Evolutionary conservation across 352 stramenopile species (phyloP), one percentile per base, ranked within the genome.

Genomic region (Globisporangium cederbergense): DNA sequence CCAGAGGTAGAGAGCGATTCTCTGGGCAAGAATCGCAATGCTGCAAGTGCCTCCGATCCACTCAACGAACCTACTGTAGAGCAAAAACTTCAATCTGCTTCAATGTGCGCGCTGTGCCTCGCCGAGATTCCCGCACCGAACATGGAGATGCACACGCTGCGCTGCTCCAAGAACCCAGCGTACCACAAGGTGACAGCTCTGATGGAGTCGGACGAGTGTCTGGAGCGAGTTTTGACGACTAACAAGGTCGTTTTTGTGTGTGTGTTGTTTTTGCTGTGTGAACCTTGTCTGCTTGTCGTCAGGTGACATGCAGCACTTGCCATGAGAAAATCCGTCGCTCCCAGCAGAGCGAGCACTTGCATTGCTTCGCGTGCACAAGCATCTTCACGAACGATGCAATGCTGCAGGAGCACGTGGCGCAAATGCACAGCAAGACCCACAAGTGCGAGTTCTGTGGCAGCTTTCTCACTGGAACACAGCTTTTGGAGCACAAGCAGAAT

Each of bases 241-340:
- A 28, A 28, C 25, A 28, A 28, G 25, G 2, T 28, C 25, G 1
- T 28, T 28, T 28, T 28, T 28, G 25, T 28, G 25, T 28, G 25
- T 28, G 25, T 28, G 1, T 28, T 28, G 25, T 43, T 49, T 8
- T 22, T 49, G 60, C 4, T 45, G 45, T 6, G 3, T 11, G 2
- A n/a, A 28, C 18, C 25, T 28, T 28, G 25, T 28, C 25, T 28
- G 2, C 25, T 53, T 6, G 22, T 18, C 6, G 7, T 60, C 16
- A 90, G 81, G 73, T 79, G 40, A 43, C 74, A 42, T 90, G 81
- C 30, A 16, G 22, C 9, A 63, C 59, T 14, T 90, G 79, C 43
- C 45, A 75, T 0, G 72, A 73, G 9, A 66, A 71, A 20, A 50
- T 85, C n/a, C 49, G 78, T 9, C 68, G 66, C 28, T 38, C 53